Conservation (phyloP, 2,329 filamentous ascomycete species). For the Amesomyces nigricolor region DNA sequence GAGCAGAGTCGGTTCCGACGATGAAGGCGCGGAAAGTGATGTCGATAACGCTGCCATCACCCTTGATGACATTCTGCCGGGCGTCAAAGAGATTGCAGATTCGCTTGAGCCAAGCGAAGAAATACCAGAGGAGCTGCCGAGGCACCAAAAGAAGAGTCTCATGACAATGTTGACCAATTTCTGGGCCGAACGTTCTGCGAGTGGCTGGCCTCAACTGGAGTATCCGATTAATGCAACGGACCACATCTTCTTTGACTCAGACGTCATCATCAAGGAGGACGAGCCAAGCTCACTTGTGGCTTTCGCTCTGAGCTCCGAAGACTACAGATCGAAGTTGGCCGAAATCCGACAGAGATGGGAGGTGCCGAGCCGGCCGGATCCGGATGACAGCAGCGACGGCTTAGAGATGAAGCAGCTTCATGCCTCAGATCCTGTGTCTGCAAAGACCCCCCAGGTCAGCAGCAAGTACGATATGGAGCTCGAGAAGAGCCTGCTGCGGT, state of each 20-base stretch:
- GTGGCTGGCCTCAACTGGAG: conserved; percentile 86
- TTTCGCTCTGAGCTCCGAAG: conserved; percentile 79
- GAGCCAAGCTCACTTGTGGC: conserved; percentile 96
- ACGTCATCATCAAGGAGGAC: conserved; percentile 95
- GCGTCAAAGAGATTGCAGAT: conserved; percentile 57
- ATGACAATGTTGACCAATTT: conserved; percentile 97
- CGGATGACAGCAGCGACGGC: conserved; percentile 28
- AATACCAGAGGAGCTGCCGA: conserved; percentile 70
- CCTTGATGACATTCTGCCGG: conserved; percentile 61
- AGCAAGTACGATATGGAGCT: conserved; percentile 59
- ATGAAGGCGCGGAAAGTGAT: conserved; percentile 65
- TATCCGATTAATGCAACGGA: conserved; percentile 85
- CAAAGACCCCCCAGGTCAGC: conserved; percentile 31
- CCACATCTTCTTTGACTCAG: conserved; percentile 93
- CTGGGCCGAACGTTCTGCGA: conserved; percentile 95
- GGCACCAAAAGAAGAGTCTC: conserved; percentile 85
- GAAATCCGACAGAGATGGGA: conserved; percentile 54
- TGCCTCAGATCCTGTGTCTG: conserved; percentile 34
- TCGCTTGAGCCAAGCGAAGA: conserved; percentile 56
- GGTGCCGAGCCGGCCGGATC: conserved; percentile 36
- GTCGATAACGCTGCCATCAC: conserved; percentile 61
- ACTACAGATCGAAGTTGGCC: conserved; percentile 76
- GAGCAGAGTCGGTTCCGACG: conserved; percentile 60
- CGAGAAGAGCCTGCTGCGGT: conserved; percentile 76
- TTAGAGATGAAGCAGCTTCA: conserved; percentile 30